Evolutionary conservation across 2,329 filamentous ascomycete species (phyloP).

Genomic region (Dothistroma septosporum): DNA sequence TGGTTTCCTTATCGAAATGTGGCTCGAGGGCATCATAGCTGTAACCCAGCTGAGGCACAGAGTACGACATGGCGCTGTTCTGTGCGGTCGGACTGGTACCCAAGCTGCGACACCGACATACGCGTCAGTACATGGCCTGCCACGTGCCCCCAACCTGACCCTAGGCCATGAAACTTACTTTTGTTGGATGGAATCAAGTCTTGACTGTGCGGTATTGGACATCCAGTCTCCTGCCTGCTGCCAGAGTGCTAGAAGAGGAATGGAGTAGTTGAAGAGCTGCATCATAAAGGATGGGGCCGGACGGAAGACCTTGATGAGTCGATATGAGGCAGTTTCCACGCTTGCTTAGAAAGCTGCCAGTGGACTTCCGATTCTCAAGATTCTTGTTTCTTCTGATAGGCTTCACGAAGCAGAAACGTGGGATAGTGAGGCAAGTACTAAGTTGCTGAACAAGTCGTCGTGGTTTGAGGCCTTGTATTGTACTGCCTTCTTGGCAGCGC

Average conservation of each 20-base stretch:
- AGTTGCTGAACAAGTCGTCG: neutral
- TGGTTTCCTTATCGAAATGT: conserved; percentile 71
- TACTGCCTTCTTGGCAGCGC: neutral
- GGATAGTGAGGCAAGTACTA: neutral
- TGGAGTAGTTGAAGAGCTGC: conserved; percentile 28
- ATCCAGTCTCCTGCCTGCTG: conserved; percentile 20
- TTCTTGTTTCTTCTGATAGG: neutral
- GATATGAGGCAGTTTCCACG: conserved; percentile 21
- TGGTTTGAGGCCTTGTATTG: neutral
- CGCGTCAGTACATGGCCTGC: neutral
- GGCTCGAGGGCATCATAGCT: conserved; percentile 61
- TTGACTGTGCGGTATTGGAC: conserved; percentile 26
- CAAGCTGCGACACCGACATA: conserved; percentile 12
- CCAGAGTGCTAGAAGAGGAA: conserved; percentile 21
- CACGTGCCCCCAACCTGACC: neutral
- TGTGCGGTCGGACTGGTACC: conserved; percentile 9
- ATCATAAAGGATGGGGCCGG: conserved; percentile 20
- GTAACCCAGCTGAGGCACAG: conserved; percentile 30
- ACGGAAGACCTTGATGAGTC: conserved; percentile 19
- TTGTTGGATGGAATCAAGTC: conserved; percentile 25
- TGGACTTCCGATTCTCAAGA: neutral
- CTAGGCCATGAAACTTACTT: conserved; percentile 13
- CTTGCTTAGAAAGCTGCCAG: conserved; percentile 4
- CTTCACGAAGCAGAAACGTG: neutral
- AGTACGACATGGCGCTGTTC: conserved; percentile 26